phyloP scores from a whole-genome alignment of 2,329 filamentous ascomycete genomes.

The Magnaporthiopsis rhizophila region DNA sequence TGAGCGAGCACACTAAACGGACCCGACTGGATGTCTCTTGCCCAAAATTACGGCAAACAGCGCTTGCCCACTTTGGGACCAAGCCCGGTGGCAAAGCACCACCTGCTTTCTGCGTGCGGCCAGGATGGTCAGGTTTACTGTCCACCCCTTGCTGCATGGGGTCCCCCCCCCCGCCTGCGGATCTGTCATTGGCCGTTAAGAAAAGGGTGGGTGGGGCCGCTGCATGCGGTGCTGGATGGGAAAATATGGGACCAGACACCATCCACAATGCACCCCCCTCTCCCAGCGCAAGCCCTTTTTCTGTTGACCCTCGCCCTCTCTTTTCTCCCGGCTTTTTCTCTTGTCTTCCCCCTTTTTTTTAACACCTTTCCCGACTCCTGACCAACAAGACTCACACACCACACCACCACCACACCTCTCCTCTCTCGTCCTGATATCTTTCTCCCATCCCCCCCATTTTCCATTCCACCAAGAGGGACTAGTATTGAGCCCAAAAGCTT shows the following conservation, averaged over 20 bases:
- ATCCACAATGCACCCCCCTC: too few species aligned
- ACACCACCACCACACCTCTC: background rate
- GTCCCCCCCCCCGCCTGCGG: too few species aligned
- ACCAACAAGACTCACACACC: conserved; percentile 1
- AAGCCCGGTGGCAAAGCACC: conserved; percentile 10
- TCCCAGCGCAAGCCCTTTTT: background rate
- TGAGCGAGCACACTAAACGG: background rate
- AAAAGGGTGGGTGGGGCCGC: background rate
- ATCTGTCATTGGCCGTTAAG: background rate
- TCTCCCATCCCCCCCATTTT: background rate
- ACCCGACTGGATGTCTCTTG: too few species aligned
- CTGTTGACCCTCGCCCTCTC: background rate
- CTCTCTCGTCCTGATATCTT: background rate
- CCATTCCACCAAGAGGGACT: background rate
- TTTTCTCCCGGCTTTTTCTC: background rate
- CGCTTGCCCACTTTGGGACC: conserved; percentile 7
- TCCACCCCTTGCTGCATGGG: background rate
- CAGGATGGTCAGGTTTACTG: background rate
- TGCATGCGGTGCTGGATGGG: background rate
- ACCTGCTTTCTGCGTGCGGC: too few species aligned
- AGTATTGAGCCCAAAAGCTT: background rate
- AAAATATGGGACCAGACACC: too few species aligned
- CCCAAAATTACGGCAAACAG: conserved; percentile 10
- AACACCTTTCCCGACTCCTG: background rate
- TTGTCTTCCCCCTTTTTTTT: conserved; percentile 6